Conservation (phyloP, 306 rosid genomes). For the Ziziphus jujuba region DNA sequence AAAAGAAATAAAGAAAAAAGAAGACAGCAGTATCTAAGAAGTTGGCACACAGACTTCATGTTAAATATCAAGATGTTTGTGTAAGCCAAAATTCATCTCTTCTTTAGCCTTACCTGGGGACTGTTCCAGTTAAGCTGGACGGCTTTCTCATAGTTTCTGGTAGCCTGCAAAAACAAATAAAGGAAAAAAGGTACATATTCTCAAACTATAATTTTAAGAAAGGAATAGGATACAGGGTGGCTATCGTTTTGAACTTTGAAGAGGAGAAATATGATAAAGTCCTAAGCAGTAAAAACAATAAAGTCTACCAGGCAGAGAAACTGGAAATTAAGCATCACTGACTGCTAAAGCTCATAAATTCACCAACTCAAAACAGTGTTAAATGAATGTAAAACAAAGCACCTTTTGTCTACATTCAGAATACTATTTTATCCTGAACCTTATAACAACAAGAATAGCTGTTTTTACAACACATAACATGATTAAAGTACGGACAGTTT, state of each 20-base stretch:
- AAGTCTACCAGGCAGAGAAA: neutral
- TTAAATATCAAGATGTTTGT: conserved; percentile 1
- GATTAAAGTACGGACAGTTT: conserved; percentile 23
- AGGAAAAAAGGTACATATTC: conserved; percentile 2
- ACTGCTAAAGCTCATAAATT: conserved; percentile 13
- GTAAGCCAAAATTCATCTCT: conserved; percentile 2
- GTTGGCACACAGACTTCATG: neutral
- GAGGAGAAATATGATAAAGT: neutral
- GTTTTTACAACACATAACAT: conserved; percentile 8
- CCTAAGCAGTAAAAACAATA: neutral
- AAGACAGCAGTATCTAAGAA: neutral
- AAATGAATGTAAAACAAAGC: neutral
- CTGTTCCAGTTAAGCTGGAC: conserved; percentile 98
- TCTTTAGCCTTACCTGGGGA: conserved; percentile 76
- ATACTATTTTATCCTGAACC: neutral
- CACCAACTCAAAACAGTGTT: neutral
- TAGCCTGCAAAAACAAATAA: conserved; percentile 65
- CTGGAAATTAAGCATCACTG: neutral
- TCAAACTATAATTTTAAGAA: neutral
- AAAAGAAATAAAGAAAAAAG: neutral
- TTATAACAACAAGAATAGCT: conserved; percentile 5
- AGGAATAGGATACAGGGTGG: neutral
- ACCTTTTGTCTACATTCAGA: neutral
- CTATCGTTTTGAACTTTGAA: neutral
- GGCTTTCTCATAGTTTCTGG: conserved; percentile 86